phyloP scores from a whole-genome alignment of 768 basidiomycete genomes.

The Tulasnella sp. region DNA sequence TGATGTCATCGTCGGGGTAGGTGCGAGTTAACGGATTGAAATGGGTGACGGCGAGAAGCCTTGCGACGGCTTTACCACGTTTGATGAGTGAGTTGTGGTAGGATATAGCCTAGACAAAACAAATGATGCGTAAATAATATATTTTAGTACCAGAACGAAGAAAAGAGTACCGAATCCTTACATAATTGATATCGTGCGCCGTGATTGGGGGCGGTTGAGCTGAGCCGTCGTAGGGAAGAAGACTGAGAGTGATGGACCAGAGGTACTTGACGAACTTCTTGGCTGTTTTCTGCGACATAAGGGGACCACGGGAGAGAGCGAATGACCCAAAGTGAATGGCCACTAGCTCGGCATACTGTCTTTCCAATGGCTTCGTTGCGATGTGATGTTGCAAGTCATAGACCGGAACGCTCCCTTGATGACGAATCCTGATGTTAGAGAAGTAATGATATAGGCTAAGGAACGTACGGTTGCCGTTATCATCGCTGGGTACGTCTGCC shows the following conservation, averaged over 20 bases:
- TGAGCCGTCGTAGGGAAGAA: not conserved
- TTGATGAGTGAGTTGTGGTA: not conserved
- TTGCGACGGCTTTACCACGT: not conserved
- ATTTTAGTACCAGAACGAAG: too few relatives aligned
- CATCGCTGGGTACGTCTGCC: too few relatives aligned
- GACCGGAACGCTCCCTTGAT: too few relatives aligned
- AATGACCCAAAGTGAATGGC: not conserved
- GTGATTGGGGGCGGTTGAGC: not conserved
- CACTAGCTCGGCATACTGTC: too few relatives aligned
- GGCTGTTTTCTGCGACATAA: not conserved
- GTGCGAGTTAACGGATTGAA: not conserved
- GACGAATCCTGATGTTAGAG: too few relatives aligned
- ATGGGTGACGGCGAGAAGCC: not conserved
- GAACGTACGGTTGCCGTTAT: too few relatives aligned
- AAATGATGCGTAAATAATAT: too few relatives aligned
- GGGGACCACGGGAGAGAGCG: not conserved
- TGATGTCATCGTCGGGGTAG: not conserved
- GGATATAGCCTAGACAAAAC: not conserved
- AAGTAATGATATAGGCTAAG: too few relatives aligned
- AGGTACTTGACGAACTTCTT: not conserved
- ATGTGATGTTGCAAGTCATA: too few relatives aligned
- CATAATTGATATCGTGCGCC: not conserved
- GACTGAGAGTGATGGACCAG: not conserved
- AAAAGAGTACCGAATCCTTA: too few relatives aligned
- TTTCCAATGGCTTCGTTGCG: too few relatives aligned